Evolutionary conservation across 495 filamentous ascomycete genomes (phyloP), one percentile per base, ranked within the genome.

Genomic region (Pseudoneurospora amorphoporcata): DNA sequence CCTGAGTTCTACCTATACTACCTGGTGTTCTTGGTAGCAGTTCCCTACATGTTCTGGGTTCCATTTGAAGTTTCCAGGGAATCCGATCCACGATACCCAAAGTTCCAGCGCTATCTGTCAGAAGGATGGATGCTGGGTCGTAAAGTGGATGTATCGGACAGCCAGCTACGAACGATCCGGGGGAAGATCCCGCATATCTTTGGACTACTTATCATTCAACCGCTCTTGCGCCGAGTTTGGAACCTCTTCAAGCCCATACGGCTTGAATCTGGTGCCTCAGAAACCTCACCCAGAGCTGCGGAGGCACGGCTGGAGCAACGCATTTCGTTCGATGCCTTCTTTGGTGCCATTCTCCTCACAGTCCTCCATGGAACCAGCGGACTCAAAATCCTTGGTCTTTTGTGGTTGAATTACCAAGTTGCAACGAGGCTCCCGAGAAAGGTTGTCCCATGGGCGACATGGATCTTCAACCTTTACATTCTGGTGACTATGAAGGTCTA

Each of bases 71-170:
- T 97, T 38, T 98, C 95, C n/a, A 87, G 91, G 84, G 94, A 92
- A 70, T 90, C 87, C 43, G 89, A 97, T 81, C 92, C 94, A 5
- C 88, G 91, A 72, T 98, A 96, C 79, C 74, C 85, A 42, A 92
- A 88, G 74, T 98, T 90, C 78, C 85, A 90, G 73, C 81, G 84
- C 68, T 81, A 91, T 2, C 87, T 99, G 19, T 90, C 88, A 0
- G 85, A 88, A 10, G 96, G 95, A 71, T 99, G 95, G 95, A 93
- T 99, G 71, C 91, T 90, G n/a, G 95, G 95, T 17, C 92, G 94
- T 68, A 93, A 92, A 85, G 92, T 98, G 92, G 96, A 99, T 82
- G 89, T 94, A 72, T 95, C 94, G 8, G 95, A 99, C 83, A 78
- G 85, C 10, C 95, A 99, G 80, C 98, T 97, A 81, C 83, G 85